These are phyloP conservation scores for Microcera coccophila DNA, from an alignment of 2,329 filamentous ascomycete genomes.

Conservation along the genomic window DNA sequence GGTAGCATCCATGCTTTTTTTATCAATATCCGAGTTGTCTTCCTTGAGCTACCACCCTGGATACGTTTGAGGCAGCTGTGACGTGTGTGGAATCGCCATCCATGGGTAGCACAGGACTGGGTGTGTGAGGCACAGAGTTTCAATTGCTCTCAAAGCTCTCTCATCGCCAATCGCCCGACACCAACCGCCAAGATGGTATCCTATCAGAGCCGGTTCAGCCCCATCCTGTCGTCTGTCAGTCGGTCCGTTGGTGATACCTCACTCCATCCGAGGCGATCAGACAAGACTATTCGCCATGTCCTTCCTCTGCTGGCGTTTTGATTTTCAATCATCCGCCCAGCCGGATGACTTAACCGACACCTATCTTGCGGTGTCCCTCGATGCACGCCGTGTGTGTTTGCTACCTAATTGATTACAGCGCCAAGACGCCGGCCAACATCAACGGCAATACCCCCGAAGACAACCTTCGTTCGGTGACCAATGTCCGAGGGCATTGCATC, in stretches of 20 bases:
- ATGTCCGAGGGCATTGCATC: not conserved
- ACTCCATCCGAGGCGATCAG: not conserved
- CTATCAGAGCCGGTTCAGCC: constrained; percentile 24
- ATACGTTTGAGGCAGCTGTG: constrained; percentile 3
- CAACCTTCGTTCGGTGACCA: not conserved
- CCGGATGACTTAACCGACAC: not conserved
- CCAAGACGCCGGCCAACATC: too few species aligned
- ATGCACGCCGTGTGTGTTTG: too few species aligned
- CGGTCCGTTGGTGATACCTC: constrained; percentile 24
- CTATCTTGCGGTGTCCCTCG: too few species aligned
- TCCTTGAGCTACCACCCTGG: too few species aligned
- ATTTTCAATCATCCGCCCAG: not conserved
- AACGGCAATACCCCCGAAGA: too few species aligned
- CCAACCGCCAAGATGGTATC: constrained; percentile 28
- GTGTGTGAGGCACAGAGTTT: too few species aligned
- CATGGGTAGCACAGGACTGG: too few species aligned
- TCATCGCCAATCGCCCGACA: constrained; percentile 23
- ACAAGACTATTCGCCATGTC: not conserved
- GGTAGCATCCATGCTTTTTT: too few species aligned
- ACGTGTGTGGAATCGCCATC: constrained; percentile 27
- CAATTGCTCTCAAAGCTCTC: too few species aligned
- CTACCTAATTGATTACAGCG: not conserved
- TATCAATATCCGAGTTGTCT: too few species aligned
- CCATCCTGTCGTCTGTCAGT: constrained; percentile 20
- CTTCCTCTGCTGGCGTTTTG: not conserved